Percentiles rank a stretch among this genome's conserved stretches.
Conservation (phyloP, 768 basidiomycete species). For the Rhodotorula diobovata region DNA sequence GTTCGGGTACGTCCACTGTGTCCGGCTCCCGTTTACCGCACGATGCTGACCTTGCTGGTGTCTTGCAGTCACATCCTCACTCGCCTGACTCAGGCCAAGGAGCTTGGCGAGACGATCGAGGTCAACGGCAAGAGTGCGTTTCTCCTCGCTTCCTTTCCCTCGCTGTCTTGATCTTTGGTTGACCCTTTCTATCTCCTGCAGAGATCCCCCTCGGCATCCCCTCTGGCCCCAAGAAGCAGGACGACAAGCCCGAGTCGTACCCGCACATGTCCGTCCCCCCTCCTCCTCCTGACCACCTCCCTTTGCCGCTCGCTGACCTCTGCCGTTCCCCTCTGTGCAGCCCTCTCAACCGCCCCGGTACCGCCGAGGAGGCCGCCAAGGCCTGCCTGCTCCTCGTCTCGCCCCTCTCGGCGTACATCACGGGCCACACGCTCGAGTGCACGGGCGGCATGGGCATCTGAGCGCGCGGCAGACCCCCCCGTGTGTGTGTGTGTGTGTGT, state of each 20-base stretch:
- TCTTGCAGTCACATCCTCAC: slow-evolving; percentile 49
- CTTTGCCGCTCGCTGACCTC: background rate
- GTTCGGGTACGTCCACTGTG: slow-evolving; percentile 10
- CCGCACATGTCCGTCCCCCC: slow-evolving; percentile 26
- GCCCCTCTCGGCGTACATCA: slow-evolving; percentile 73
- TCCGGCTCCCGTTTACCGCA: too few species aligned
- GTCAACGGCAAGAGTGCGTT: slow-evolving; percentile 65
- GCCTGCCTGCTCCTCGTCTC: slow-evolving; percentile 72
- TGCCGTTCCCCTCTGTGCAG: slow-evolving; percentile 47
- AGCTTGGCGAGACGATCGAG: slow-evolving; percentile 67
- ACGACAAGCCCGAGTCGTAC: slow-evolving; percentile 32
- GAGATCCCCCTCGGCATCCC: slow-evolving; percentile 73
- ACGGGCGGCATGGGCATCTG: background rate
- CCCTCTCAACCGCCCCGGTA: slow-evolving; percentile 64
- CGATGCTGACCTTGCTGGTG: too few species aligned
- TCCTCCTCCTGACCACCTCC: background rate
- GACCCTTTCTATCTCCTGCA: background rate
- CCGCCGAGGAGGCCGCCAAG: slow-evolving; percentile 70
- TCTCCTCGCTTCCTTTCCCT: background rate
- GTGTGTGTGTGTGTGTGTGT: too few species aligned
- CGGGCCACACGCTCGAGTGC: slow-evolving; percentile 70
- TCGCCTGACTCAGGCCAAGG: slow-evolving; percentile 72
- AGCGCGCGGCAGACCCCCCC: too few species aligned
- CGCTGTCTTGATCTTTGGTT: background rate
- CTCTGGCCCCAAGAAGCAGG: slow-evolving; percentile 27